Evolutionary conservation across 495 filamentous ascomycete genomes (phyloP).

Genomic region (Sporormia fimetaria): DNA sequence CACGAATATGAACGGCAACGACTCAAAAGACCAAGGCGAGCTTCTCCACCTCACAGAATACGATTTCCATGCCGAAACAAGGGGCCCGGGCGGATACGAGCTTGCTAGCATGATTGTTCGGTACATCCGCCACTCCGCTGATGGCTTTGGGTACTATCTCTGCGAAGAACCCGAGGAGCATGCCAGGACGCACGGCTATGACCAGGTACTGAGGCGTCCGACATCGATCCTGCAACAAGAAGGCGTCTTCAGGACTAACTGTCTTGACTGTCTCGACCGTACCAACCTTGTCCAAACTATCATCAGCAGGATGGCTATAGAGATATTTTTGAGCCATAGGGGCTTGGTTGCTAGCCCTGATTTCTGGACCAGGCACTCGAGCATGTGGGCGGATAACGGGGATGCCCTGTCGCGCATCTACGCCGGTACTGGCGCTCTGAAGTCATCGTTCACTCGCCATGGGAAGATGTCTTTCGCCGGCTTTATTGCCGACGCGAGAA

Average conservation of each 20-base stretch:
- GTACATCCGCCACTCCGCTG: conserved; percentile 61
- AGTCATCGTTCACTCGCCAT: conserved; percentile 88
- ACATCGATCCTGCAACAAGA: conserved; percentile 78
- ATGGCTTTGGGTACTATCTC: conserved; percentile 82
- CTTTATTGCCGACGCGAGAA: conserved; percentile 86
- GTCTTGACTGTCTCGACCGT: conserved; percentile 87
- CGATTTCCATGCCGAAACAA: conserved; percentile 91
- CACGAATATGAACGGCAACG: conserved; percentile 35
- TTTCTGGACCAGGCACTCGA: conserved; percentile 82
- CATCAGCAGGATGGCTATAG: conserved; percentile 81
- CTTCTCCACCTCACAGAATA: conserved; percentile 72
- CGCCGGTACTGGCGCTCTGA: conserved; percentile 88
- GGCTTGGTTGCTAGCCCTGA: conserved; percentile 56
- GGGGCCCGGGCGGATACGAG: conserved; percentile 76
- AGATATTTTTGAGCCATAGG: conserved; percentile 62
- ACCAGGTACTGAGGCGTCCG: conserved; percentile 37
- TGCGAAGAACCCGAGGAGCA: conserved; percentile 55
- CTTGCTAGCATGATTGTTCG: conserved; percentile 66
- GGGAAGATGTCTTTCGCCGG: conserved; percentile 95
- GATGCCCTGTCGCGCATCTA: conserved; percentile 90
- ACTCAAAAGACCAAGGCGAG: conserved; percentile 47
- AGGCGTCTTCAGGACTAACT: conserved; percentile 91
- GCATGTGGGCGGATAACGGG: conserved; percentile 96
- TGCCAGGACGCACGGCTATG: conserved; percentile 25
- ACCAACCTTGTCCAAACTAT: conserved; percentile 96